These are phyloP conservation scores for Boletales sp. DNA, from an alignment of 768 basidiomycete species.

Conservation along the genomic window DNA sequence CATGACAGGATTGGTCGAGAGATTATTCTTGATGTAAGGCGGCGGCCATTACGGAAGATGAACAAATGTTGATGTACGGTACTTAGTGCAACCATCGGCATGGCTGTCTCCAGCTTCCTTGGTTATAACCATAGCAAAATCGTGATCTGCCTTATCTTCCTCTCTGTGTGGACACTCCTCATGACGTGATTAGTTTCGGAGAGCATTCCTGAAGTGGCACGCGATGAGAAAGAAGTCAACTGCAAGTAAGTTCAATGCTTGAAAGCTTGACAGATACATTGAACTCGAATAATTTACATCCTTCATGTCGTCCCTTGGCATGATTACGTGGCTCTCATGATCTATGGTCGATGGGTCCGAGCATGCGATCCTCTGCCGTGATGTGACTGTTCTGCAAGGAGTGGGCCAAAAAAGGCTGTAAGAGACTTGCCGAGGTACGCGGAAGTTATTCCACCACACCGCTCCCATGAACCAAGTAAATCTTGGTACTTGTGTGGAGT, in stretches of 20 bases:
- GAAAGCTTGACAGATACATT: neutral
- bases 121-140: constrained; percentile 14
- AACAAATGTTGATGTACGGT: neutral
- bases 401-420: too few species aligned
- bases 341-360: too few species aligned
- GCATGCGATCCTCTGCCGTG: too few species aligned
- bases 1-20: constrained; percentile 16
- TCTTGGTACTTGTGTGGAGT: too few species aligned
- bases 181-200: constrained; percentile 20
- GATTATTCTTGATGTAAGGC: constrained; percentile 19
- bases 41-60: neutral
- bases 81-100: constrained; percentile 15
- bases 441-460: too few species aligned
- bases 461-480: too few species aligned
- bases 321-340: too few species aligned
- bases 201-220: constrained; percentile 17
- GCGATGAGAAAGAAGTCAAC: constrained; percentile 8
- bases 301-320: too few species aligned
- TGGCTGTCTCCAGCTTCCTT: constrained; percentile 9
- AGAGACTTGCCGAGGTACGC: too few species aligned
- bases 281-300: too few species aligned
- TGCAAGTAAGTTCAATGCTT: constrained; percentile 3
- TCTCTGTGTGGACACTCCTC: constrained; percentile 11
- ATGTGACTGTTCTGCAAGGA: too few species aligned
- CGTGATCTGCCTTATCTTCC: constrained; percentile 10